These are phyloP conservation scores for Ajuga reptans DNA, from an alignment of 305 asterid species.

Conservation along the genomic window DNA sequence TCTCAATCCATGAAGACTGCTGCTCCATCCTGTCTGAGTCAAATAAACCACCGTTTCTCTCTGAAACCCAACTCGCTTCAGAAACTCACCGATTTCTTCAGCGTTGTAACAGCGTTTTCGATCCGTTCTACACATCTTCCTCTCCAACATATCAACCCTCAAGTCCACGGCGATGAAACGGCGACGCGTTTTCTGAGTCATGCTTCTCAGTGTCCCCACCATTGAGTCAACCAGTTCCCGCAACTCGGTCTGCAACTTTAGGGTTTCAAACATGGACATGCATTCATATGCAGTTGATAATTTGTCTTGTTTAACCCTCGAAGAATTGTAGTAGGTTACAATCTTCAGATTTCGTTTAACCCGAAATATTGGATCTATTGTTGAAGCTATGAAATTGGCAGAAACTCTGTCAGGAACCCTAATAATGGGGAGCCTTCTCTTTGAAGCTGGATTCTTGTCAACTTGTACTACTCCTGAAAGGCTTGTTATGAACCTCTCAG, in stretches of 20 bases:
- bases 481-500: constrained; percentile 36
- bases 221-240: constrained; percentile 34
- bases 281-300: constrained; percentile 34
- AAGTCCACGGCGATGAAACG: constrained; percentile 54
- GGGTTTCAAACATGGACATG: constrained; percentile 45
- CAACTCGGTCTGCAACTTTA: constrained; percentile 26
- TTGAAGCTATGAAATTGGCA: constrained; percentile 29
- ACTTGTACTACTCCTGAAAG: constrained; percentile 42
- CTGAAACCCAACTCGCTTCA: constrained; percentile 41
- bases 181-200: constrained; percentile 37
- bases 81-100: constrained; percentile 35
- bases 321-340: constrained; percentile 29
- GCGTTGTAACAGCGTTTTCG: constrained; percentile 26
- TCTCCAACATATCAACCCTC: constrained; percentile 24
- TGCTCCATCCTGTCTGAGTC: constrained; percentile 44
- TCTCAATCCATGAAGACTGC: constrained; percentile 38
- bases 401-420: constrained; percentile 40
- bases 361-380: constrained; percentile 41
- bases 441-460: constrained; percentile 28
- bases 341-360: constrained; percentile 37
- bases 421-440: constrained; percentile 25
- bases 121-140: constrained; percentile 3
- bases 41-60: constrained; percentile 33
- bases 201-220: constrained; percentile 46
- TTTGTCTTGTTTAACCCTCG: constrained; percentile 7